Evolutionary conservation across 768 basidiomycete species (phyloP).

Genomic region (Suillus bovinus): DNA sequence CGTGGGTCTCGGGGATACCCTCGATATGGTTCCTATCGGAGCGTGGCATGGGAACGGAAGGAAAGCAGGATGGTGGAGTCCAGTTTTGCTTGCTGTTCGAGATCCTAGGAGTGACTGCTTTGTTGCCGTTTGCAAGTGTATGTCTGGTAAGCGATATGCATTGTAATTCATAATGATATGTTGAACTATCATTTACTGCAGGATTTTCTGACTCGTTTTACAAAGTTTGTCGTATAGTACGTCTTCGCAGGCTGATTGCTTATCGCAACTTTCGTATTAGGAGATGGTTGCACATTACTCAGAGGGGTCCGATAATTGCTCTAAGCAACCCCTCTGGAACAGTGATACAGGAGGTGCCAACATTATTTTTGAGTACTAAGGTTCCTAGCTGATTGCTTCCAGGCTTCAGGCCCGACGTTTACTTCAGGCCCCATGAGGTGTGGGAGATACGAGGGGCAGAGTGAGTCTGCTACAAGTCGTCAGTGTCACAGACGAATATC

Average conservation of each 20-base stretch:
- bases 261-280: constrained; percentile 37
- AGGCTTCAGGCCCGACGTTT: constrained; percentile 68
- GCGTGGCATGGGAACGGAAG: constrained; percentile 92
- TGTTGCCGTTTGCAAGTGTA: constrained; percentile 87
- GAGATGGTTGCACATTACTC: constrained; percentile 64
- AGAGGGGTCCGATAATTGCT: constrained; percentile 55
- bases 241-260: not conserved
- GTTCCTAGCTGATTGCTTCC: constrained; percentile 4
- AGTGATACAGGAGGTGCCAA: constrained; percentile 63
- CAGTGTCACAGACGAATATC: not conserved
- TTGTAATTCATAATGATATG: not conserved
- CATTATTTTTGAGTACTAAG: constrained; percentile 4
- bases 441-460: constrained; percentile 90
- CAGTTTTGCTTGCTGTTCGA: constrained; percentile 78
- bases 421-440: constrained; percentile 72
- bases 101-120: constrained; percentile 59
- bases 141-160: constrained; percentile 57
- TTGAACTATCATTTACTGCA: constrained; percentile 23
- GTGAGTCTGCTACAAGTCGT: constrained; percentile 34
- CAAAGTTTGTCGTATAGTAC: constrained; percentile 44
- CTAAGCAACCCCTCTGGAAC: constrained; percentile 52
- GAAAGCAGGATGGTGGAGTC: constrained; percentile 92
- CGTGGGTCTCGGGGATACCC: constrained; percentile 71
- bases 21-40: constrained; percentile 70
- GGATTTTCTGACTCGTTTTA: constrained; percentile 88